Evolutionary conservation across 306 rosid genomes (phyloP), one percentile per base, ranked within the genome.

Genomic region (Cyclanthera cordifolia): DNA sequence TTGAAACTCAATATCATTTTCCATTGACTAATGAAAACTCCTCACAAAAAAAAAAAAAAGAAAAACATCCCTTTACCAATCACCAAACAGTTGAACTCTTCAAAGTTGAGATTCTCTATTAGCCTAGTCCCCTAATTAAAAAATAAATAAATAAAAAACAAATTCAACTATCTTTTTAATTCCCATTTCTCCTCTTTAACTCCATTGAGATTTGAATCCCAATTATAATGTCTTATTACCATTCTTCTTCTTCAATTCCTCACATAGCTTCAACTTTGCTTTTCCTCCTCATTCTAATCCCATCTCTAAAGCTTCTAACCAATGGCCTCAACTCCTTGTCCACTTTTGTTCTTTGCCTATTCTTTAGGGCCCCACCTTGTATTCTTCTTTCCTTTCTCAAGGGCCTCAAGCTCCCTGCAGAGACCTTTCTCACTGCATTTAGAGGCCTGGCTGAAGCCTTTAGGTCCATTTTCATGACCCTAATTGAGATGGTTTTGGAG

Each of bases 241-340:
- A 34, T 23, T 48, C 55, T 17, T 51, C 41, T 57, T 57, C 61
- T 24, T 25, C 34, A 8, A 53, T 28, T 34, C 8, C 15, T 59
- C 12, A 9, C 47, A 3, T 32, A 11, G 47, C 8, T 59, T n/a
- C 67, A n/a, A 32, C 67, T 32, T 3, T 32, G 2, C 47, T 59
- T 14, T 8, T 59, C 8, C 15, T 59, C 23, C 47, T 59, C 66
- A 13, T 58, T 5, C 21, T 59, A 59, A 59, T 34, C 67, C 15
- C 47, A 59, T 59, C 67, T n/a, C 47, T 59, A 8, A 59, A 59
- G 8, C 4, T 59, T 24, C 15, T 59, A 7, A 59, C 17, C 11
- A 59, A 59, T 59, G 67, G 67, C 67, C 19, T 59, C 47, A 59
- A 59, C 47, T n/a, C 47, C 25, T 9, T 59, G 10, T 4, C 67